Conservation (phyloP, 371 early-diverging fungal genomes). For the Apophysomyces elegans region DNA sequence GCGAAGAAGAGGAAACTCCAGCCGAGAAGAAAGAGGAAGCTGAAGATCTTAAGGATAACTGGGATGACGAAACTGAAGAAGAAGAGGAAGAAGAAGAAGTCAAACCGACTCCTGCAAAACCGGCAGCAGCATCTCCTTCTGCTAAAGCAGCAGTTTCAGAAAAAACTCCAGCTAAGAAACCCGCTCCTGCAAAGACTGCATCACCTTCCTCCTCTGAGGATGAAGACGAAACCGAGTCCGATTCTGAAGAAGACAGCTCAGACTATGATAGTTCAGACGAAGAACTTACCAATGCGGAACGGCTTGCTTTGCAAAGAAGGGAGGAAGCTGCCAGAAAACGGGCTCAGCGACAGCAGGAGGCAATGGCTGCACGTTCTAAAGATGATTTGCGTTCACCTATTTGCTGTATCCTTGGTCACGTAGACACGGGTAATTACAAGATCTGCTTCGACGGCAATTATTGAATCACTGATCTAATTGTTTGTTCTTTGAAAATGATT, state of each 20-base stretch:
- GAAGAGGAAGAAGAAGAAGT: constrained; percentile 50
- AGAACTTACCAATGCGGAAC: constrained; percentile 62
- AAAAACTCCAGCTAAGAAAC: constrained; percentile 36
- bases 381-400: constrained; percentile 98
- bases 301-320: constrained; percentile 70
- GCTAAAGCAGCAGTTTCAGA: constrained; percentile 18
- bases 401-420: constrained; percentile 99
- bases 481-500: not conserved
- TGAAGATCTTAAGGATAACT: constrained; percentile 56
- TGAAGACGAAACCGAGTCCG: constrained; percentile 56
- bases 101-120: constrained; percentile 20
- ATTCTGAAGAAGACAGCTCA: constrained; percentile 46
- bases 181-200: constrained; percentile 26
- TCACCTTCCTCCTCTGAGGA: constrained; percentile 21
- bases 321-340: constrained; percentile 84
- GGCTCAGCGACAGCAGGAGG: constrained; percentile 73
- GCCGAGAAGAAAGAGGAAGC: constrained; percentile 38
- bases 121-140: constrained; percentile 32
- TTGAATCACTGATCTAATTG: not conserved
- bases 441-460: not conserved
- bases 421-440: constrained; percentile 92
- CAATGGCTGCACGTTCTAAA: constrained; percentile 84
- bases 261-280: constrained; percentile 66
- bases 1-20: constrained; percentile 46
- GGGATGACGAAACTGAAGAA: constrained; percentile 64